Conservation (phyloP, 805 yeast genomes). For the Lachancea sp. region DNA sequence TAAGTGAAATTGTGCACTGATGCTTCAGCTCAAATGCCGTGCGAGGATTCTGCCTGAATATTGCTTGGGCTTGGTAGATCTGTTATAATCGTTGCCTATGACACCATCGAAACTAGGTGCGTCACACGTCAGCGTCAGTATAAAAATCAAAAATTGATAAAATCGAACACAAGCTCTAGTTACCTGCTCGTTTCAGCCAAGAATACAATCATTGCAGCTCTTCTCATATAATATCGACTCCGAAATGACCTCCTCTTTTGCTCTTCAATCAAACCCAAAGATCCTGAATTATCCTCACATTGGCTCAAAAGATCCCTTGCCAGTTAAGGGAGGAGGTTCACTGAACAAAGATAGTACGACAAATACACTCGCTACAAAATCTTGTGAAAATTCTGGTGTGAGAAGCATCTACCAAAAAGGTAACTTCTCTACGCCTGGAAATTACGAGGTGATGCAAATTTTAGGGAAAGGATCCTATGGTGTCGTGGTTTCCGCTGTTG, state of each 20-base stretch:
- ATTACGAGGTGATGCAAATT: conserved; percentile 51
- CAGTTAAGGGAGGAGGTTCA: neutral
- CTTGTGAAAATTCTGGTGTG: neutral
- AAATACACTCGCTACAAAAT: neutral
- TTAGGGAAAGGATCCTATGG: conserved; percentile 88
- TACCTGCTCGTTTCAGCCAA: too few species aligned
- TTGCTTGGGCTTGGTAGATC: too few species aligned
- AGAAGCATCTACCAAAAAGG: conserved; percentile 43
- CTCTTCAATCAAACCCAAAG: conserved; percentile 8
- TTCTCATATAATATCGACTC: neutral
- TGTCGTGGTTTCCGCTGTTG: conserved; percentile 66
- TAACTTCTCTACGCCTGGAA: conserved; percentile 54
- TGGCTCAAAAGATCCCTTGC: neutral
- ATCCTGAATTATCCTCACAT: conserved; percentile 4
- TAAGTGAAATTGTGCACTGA: too few species aligned
- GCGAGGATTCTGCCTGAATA: too few species aligned
- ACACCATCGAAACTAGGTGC: neutral
- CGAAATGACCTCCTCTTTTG: conserved; percentile 2
- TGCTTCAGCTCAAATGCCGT: too few species aligned
- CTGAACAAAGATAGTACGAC: neutral
- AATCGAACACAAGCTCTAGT: conserved; percentile 2
- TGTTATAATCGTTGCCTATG: neutral
- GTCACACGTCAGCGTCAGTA: conserved; percentile 5
- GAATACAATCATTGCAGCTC: too few species aligned
- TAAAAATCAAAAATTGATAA: neutral